Percentiles rank a stretch among this genome's conserved stretches.
phyloP scores from a whole-genome alignment of 2,329 filamentous ascomycete species.

The Gremmenia infestans region DNA sequence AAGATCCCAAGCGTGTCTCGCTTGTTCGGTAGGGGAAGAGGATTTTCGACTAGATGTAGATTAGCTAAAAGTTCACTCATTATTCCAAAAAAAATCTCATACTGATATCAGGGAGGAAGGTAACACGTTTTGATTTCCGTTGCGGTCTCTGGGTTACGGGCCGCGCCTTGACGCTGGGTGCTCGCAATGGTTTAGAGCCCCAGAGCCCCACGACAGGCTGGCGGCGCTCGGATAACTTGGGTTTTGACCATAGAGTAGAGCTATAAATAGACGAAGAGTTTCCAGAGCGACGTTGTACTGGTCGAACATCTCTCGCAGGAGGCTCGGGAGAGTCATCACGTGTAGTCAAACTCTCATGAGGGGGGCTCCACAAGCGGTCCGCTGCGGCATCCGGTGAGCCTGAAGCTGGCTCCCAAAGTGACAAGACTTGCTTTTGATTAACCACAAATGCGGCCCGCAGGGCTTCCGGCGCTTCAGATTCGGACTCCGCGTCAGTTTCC shows the following conservation, averaged over 20 bases:
- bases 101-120: slow-evolving; percentile 55
- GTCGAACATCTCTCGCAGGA: slow-evolving; percentile 27
- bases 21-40: slow-evolving; percentile 53
- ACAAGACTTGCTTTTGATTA: slow-evolving; percentile 1
- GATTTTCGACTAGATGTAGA: slow-evolving; percentile 46
- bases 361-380: slow-evolving; percentile 25
- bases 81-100: slow-evolving; percentile 4
- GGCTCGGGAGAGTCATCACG: slow-evolving; percentile 16
- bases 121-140: slow-evolving; percentile 51
- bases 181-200: slow-evolving; percentile 25
- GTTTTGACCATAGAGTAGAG: slow-evolving; percentile 27
- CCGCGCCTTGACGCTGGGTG: slow-evolving; percentile 33
- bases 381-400: slow-evolving; percentile 10
- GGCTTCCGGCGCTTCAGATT: slow-evolving; percentile 10
- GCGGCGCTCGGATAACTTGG: slow-evolving; percentile 11
- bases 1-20: slow-evolving; percentile 58
- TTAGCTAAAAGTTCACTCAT: slow-evolving; percentile 9
- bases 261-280: slow-evolving; percentile 21
- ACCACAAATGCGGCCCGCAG: too few relatives aligned
- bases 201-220: slow-evolving; percentile 24
- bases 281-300: slow-evolving; percentile 17
- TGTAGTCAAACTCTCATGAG: slow-evolving; percentile 7
- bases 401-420: slow-evolving; percentile 23
- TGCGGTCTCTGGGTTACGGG: slow-evolving; percentile 49
- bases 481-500: slow-evolving; percentile 18